These are phyloP conservation scores for Adansonia gregorii DNA, from an alignment of 441 rosid genomes.

Conservation along the genomic window DNA sequence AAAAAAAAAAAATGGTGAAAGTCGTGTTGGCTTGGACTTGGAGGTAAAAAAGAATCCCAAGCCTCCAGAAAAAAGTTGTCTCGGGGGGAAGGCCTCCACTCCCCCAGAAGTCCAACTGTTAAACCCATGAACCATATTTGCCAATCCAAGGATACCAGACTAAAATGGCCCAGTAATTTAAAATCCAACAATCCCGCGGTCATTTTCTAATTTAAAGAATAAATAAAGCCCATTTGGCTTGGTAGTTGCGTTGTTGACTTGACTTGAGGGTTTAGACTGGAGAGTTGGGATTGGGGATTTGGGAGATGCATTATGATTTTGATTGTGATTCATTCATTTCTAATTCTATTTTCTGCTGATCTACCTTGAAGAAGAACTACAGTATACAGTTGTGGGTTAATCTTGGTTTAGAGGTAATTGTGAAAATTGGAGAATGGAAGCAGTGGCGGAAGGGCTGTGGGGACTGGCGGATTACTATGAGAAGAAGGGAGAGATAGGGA, in stretches of 20 bases:
- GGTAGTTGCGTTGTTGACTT: slow-evolving; percentile 10
- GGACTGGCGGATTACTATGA: slow-evolving; percentile 82
- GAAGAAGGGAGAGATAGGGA: slow-evolving; percentile 70
- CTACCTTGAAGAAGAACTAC: neutral
- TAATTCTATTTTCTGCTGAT: neutral
- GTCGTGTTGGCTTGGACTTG: no score
- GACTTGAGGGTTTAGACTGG: neutral
- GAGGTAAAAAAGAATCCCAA: no score
- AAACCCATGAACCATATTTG: neutral
- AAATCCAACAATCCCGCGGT: neutral
- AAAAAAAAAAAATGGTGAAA: no score
- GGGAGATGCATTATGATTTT: neutral
- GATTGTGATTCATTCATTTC: neutral
- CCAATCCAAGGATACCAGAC: neutral
- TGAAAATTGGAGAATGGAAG: slow-evolving; percentile 53
- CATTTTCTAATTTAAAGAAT: neutral
- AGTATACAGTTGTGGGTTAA: neutral
- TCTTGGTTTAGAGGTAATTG: neutral
- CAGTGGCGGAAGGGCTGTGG: slow-evolving; percentile 92
- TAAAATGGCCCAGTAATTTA: neutral
- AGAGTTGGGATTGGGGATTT: neutral
- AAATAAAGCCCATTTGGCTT: neutral
- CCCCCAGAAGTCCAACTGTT: neutral
- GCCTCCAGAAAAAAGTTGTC: no score
- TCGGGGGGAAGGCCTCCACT: no score